These are phyloP conservation scores for Curvularia hawaiiensis DNA, from an alignment of 2,329 filamentous ascomycete genomes.

Conservation along the genomic window DNA sequence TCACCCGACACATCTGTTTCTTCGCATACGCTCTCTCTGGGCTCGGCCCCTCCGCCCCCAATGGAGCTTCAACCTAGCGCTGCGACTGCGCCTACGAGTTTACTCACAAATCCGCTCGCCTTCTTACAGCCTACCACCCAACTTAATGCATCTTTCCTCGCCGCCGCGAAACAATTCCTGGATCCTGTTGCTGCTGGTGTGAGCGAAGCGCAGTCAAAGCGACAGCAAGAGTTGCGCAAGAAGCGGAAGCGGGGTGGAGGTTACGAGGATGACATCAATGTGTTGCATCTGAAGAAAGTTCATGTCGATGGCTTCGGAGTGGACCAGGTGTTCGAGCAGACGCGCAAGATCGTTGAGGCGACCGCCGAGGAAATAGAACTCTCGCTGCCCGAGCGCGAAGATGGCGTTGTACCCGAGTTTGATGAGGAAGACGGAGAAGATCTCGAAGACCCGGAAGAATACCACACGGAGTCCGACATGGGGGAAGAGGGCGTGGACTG, in stretches of 20 bases:
- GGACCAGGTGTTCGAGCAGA: constrained; percentile 93
- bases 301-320: constrained; percentile 87
- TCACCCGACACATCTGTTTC: constrained; percentile 48
- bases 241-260: constrained; percentile 74
- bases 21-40: constrained; percentile 47
- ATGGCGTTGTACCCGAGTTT: constrained; percentile 23
- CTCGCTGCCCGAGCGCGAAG: constrained; percentile 47
- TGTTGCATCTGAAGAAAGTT: constrained; percentile 79
- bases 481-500: constrained; percentile 44
- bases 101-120: constrained; percentile 67
- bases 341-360: constrained; percentile 77
- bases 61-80: constrained; percentile 40
- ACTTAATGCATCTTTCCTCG: constrained; percentile 71
- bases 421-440: constrained; percentile 41
- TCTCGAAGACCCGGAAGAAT: constrained; percentile 37
- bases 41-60: constrained; percentile 42
- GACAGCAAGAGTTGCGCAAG: constrained; percentile 69
- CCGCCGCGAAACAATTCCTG: constrained; percentile 78
- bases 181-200: constrained; percentile 78
- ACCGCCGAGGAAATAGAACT: constrained; percentile 60
- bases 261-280: constrained; percentile 52
- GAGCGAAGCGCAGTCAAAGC: constrained; percentile 71
- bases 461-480: constrained; percentile 33
- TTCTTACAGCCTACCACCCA: constrained; percentile 76
- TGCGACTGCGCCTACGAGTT: constrained; percentile 60